A percentile compares a stretch with the other conserved stretches of the same genome.
Conservation (phyloP, 78 protist species). For the Dictyostelium intermedium region DNA sequence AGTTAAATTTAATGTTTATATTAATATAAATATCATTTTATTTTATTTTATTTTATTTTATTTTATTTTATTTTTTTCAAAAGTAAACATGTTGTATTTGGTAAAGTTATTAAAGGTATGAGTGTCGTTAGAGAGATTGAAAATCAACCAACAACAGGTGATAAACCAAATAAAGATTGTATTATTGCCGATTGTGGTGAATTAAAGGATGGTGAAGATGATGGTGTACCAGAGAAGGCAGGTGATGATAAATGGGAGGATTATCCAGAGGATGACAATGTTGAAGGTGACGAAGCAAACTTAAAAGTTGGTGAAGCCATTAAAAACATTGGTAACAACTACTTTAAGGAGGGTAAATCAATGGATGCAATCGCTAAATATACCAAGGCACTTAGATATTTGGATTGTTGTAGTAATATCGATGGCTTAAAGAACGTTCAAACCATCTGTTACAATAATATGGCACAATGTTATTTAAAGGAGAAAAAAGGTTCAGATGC, state of each 20-base stretch:
- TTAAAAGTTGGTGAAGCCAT: slow-evolving; percentile 47
- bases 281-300: slow-evolving; percentile 25
- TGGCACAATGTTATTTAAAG: slow-evolving; percentile 37
- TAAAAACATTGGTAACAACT: slow-evolving; percentile 64
- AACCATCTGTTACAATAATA: slow-evolving; percentile 23
- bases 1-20: too few species aligned
- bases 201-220: slow-evolving; percentile 63
- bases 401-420: slow-evolving; percentile 44
- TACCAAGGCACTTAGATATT: slow-evolving; percentile 58
- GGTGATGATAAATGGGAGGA: slow-evolving; percentile 61
- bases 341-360: not conserved
- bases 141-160: slow-evolving; percentile 24
- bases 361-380: slow-evolving; percentile 46
- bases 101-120: slow-evolving; percentile 89
- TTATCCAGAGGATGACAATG: slow-evolving; percentile 42
- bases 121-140: slow-evolving; percentile 88
- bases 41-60: not conserved
- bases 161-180: slow-evolving; percentile 68
- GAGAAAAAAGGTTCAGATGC: not conserved
- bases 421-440: slow-evolving; percentile 6
- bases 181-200: slow-evolving; percentile 82
- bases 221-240: slow-evolving; percentile 42
- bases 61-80: too few species aligned
- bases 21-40: not conserved
- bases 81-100: slow-evolving; percentile 98